Evolutionary conservation across 306 rosid genomes (phyloP).

Genomic region (Cicer cuneatum): DNA sequence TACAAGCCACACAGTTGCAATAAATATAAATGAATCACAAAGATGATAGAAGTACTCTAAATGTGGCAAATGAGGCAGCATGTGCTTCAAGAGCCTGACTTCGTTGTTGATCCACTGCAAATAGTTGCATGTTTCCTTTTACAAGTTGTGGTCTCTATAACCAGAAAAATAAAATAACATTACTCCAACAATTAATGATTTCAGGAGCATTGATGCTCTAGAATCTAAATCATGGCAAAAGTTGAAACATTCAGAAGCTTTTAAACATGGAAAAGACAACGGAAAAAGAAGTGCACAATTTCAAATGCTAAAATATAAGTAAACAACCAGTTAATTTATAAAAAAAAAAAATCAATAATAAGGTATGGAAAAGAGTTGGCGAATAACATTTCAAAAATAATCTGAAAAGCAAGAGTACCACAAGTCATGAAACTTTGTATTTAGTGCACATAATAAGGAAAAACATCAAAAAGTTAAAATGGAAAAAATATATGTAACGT

Average conservation of each 20-base stretch:
- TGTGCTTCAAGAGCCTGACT: constrained; percentile 95
- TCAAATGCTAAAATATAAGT: constrained; percentile 4
- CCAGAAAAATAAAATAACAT: constrained; percentile 32
- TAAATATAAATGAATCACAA: constrained; percentile 30
- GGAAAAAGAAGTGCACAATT: neutral
- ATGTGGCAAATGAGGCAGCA: constrained; percentile 80
- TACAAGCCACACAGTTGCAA: constrained; percentile 38
- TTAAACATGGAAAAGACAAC: neutral
- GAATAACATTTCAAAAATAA: constrained; percentile 7
- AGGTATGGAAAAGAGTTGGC: neutral
- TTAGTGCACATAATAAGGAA: constrained; percentile 26
- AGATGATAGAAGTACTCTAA: constrained; percentile 54
- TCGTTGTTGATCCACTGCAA: constrained; percentile 82
- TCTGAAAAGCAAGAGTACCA: constrained; percentile 11
- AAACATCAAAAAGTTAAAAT: constrained; percentile 7
- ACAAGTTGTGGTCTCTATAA: constrained; percentile 80
- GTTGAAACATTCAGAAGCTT: constrained; percentile 7
- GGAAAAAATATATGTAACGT: constrained; percentile 2
- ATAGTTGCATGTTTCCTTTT: constrained; percentile 87
- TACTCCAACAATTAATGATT: constrained; percentile 32
- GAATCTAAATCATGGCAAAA: constrained; percentile 31
- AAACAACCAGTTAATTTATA: constrained; percentile 11
- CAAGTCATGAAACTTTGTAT: neutral
- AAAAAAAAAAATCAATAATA: neutral
- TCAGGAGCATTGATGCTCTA: constrained; percentile 17